Base-by-base conservation (phyloP, 1,139 yeast genomes). In the Yamadazyma aaseri region DNA sequence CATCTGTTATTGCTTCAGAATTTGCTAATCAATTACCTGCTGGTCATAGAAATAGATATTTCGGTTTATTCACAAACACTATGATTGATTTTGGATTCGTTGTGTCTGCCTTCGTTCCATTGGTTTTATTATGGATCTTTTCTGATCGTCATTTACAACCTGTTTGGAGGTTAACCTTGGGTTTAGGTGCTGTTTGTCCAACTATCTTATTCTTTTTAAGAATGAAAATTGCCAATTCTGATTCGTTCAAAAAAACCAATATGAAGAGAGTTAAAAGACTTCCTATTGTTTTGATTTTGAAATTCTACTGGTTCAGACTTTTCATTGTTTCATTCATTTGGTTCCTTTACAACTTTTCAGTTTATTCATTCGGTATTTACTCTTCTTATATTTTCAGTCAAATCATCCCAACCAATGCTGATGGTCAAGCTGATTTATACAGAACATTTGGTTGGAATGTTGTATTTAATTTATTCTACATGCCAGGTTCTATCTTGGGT, bases 1-100 rank as follows among this genome's bases (percentile, higher is more conserved):
- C 96, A 24, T 85, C 96, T 2, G 94, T 90, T 17, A 95, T 95
- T 31, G 87, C 95, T 45, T 90, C 96, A 20, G 97, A 90, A 62
- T 94, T 95, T 31, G 82, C 95, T 26, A 80, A 84, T 39, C 67
- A 77, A 49, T 67, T 89, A 50, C 86, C 94, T 17, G 71, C 80
- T 10, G 95, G 95, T 40, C 71, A 74, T 40, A 82, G 97, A 66
- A 90, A 90, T 64, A 73, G 96, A 59, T 89, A 84, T 69, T 89
- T 89, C 54, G 75, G 81, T 38, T 81, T 92, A 84, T 87, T 89
- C 59, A 90, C 97, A 32, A 86, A 89, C 58, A 71, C 76, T 44
- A 83, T 84, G 86, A 90, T 90, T 53, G 97, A 90, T 58, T 51
- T 69, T 32, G 97, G 97, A 4, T 90, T 86, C 49, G 96, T 90